Percentiles rank a stretch among this genome's conserved stretches.
These are phyloP conservation scores for Sherardia arvensis DNA, from an alignment of 257 asterid species.

Conservation along the genomic window DNA sequence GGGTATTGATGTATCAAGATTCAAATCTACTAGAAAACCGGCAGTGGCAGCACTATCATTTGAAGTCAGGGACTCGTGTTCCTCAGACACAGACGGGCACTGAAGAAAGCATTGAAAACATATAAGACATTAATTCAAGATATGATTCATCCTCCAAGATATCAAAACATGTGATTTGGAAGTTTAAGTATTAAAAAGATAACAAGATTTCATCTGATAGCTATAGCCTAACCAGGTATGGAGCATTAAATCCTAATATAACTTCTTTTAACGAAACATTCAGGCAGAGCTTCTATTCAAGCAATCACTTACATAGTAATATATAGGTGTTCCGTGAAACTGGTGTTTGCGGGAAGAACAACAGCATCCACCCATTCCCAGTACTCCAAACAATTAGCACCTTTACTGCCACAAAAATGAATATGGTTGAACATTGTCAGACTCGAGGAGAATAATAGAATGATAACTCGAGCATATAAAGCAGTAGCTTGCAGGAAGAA, in stretches of 20 bases:
- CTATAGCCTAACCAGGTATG: neutral
- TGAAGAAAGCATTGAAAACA: conserved; percentile 23
- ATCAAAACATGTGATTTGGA: no score
- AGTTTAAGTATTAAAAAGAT: neutral
- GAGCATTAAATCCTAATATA: neutral
- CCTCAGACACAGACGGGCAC: conserved; percentile 57
- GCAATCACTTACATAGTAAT: conserved; percentile 53
- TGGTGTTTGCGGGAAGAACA: conserved; percentile 65
- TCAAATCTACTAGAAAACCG: conserved; percentile 43
- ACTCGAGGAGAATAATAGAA: neutral
- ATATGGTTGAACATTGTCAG: neutral
- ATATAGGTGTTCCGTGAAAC: conserved; percentile 62
- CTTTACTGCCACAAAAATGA: conserved; percentile 2
- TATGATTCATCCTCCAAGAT: neutral
- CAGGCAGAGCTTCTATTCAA: neutral
- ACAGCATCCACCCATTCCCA: conserved; percentile 70
- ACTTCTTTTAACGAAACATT: neutral
- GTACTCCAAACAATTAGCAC: neutral
- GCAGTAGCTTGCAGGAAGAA: neutral
- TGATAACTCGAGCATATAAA: neutral
- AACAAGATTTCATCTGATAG: neutral
- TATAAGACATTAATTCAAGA: neutral
- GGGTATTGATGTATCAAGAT: conserved; percentile 52
- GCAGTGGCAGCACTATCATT: conserved; percentile 45
- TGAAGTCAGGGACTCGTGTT: conserved; percentile 56